Conservation (phyloP, 768 basidiomycete species). For the Hericium coralloides region DNA sequence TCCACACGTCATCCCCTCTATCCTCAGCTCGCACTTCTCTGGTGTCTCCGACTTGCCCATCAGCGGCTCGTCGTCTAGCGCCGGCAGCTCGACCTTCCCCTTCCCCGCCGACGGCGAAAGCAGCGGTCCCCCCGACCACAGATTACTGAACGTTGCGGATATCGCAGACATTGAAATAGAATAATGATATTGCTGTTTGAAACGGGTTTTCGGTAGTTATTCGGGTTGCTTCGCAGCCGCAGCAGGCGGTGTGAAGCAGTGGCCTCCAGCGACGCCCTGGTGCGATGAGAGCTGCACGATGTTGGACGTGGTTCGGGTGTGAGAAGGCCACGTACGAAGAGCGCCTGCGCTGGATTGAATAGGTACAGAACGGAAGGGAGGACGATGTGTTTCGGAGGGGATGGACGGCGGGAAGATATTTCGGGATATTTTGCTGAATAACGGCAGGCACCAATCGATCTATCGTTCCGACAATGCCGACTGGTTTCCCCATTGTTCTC, state of each 20-base stretch:
- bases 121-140: conserved; percentile 4
- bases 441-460: background rate
- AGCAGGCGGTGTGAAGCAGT: background rate
- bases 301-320: background rate
- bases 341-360: background rate
- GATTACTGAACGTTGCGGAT: conserved; percentile 4
- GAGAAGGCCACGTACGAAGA: background rate
- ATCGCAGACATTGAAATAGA: conserved; percentile 4
- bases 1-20: conserved; percentile 89
- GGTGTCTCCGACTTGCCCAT: conserved; percentile 9
- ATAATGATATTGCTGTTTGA: background rate
- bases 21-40: conserved; percentile 69
- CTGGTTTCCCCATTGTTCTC: background rate
- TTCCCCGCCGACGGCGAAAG: conserved; percentile 14
- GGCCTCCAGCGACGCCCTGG: background rate
- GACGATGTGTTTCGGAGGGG: background rate
- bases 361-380: background rate
- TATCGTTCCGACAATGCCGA: background rate
- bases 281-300: background rate
- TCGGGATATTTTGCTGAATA: background rate
- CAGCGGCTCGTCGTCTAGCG: conserved; percentile 20
- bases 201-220: too few relatives aligned
- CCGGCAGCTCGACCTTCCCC: conserved; percentile 23
- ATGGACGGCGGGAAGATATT: background rate
- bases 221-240: background rate